Percentiles rank a stretch among this genome's conserved stretches.
Conservation (phyloP, 1,284 basidiomycete species). For the Trichosporon faecale region DNA sequence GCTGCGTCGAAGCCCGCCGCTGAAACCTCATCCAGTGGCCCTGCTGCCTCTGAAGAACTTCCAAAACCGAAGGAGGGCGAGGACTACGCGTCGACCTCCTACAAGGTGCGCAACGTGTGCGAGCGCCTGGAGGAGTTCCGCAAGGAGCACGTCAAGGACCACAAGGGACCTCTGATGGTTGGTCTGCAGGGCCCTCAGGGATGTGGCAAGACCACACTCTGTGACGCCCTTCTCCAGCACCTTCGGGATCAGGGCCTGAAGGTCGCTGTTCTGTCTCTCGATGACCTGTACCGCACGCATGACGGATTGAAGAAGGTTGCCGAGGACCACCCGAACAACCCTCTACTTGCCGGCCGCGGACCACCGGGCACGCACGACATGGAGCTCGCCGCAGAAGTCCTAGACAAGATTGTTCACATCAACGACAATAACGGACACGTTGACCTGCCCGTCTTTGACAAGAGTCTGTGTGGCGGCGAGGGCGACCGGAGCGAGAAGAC, state of each 20-base stretch:
- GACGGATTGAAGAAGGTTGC: conserved; percentile 36
- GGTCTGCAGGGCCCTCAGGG: conserved; percentile 29
- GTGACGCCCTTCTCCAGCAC: conserved; percentile 32
- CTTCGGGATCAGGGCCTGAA: conserved; percentile 26
- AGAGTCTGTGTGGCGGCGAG: conserved; percentile 70
- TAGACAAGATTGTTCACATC: conserved; percentile 15
- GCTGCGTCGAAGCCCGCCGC: not conserved
- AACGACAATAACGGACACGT: conserved; percentile 14
- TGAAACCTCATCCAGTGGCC: not conserved
- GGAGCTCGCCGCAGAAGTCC: conserved; percentile 11
- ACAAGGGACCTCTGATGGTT: conserved; percentile 30
- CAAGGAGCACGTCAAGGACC: conserved; percentile 21
- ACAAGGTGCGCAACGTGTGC: conserved; percentile 43
- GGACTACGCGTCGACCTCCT: conserved; percentile 34
- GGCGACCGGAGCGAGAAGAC: conserved; percentile 68
- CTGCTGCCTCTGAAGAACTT: not conserved
- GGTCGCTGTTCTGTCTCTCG: conserved; percentile 40
- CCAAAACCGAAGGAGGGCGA: conserved; percentile 29
- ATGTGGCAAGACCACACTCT: conserved; percentile 42
- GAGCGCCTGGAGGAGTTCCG: not conserved
- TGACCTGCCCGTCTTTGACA: conserved; percentile 72
- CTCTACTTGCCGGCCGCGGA: conserved; percentile 43
- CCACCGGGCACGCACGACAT: conserved; percentile 49
- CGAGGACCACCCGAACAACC: conserved; percentile 37
- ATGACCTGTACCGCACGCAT: conserved; percentile 45